These are phyloP conservation scores for Sclerotinia spermophila DNA, from an alignment of 2,329 filamentous ascomycete species.

Conservation along the genomic window DNA sequence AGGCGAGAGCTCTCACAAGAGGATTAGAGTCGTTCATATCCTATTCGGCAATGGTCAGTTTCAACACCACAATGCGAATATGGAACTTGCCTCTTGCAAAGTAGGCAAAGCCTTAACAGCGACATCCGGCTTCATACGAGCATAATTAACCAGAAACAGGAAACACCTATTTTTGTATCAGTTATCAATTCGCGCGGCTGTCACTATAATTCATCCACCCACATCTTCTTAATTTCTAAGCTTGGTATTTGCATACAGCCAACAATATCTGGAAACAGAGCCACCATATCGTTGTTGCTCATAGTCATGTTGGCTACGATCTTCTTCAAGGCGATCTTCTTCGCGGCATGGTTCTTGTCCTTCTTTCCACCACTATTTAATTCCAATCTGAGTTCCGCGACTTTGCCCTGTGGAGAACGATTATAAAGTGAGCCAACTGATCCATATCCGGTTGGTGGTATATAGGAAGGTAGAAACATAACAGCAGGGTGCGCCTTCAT, in stretches of 20 bases:
- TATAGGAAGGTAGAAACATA: constrained; percentile 37
- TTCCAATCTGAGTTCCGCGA: constrained; percentile 92
- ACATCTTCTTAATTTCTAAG: constrained; percentile 99
- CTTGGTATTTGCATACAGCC: constrained; percentile 92
- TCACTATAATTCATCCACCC: constrained; percentile 37
- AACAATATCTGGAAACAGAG: constrained; percentile 91
- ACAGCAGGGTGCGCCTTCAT: constrained; percentile 17
- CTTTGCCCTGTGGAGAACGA: constrained; percentile 79
- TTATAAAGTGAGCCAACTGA: constrained; percentile 33
- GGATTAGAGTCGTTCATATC: constrained; percentile 95
- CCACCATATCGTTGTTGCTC: constrained; percentile 99
- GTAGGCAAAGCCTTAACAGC: constrained; percentile 90
- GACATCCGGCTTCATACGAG: constrained; percentile 88
- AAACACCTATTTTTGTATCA: constrained; percentile 69
- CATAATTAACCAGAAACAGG: constrained; percentile 94
- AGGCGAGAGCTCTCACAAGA: constrained; percentile 82
- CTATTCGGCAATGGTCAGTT: constrained; percentile 42
- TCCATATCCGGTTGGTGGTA: constrained; percentile 30
- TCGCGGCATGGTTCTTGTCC: constrained; percentile 91
- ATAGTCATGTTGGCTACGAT: constrained; percentile 99
- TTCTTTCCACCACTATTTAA: constrained; percentile 93
- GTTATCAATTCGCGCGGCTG: constrained; percentile 3
- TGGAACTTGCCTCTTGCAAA: constrained; percentile 63
- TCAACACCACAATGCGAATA: neutral
- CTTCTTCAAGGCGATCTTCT: constrained; percentile 98